Base-by-base conservation (phyloP, 495 filamentous ascomycete species). In the Tuber aestivum region DNA sequence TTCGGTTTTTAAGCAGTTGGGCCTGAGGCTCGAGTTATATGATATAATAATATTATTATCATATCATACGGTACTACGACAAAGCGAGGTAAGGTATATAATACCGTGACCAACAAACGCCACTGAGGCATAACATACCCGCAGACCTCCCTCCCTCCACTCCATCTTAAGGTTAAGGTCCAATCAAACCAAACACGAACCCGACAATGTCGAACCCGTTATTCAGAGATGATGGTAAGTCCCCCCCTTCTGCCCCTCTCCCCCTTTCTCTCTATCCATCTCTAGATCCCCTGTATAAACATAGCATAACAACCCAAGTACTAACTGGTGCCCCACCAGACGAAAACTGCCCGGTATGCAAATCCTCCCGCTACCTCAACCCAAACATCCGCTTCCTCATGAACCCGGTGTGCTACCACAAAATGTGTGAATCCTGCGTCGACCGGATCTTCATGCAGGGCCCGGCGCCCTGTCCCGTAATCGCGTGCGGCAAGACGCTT, bases 351-450 rank as follows among this genome's bases (percentile, higher is more conserved):
- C 96, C 94, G 69, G 92, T 97, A 80, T 99, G 95, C 91, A 97
- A 97, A 85, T 94, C 93, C 73, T 92, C 92, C 74, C 92, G 93
- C 74, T 98, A 98, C 87, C 90, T 98, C 82, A 98, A 97, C 86
- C 90, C 90, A 37, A 90, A 93, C 85, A 94, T 99, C 89, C 87
- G 89, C 72, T 97, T 99, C 85, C 92, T 96, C 77, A 93, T 98
- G 84, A 97, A 97, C 84, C 92, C 95, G 27, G 93, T 96, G 86
- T 99, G 95, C 88, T 99, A 98, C 87, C 95, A 99, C 88, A 93
- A 92, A 77, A 97, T 99, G 93, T 99, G 95, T 85, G 89, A 91
- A 81, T 92, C 91, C 45, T 98, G 95, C 87, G 95, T 98, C 71
- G 92, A 94, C 86, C 91, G 94, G 40, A 93, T 97, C 76, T 99